These are phyloP conservation scores for Didymella lethalis DNA, from an alignment of 2,329 filamentous ascomycete species.

Conservation along the genomic window DNA sequence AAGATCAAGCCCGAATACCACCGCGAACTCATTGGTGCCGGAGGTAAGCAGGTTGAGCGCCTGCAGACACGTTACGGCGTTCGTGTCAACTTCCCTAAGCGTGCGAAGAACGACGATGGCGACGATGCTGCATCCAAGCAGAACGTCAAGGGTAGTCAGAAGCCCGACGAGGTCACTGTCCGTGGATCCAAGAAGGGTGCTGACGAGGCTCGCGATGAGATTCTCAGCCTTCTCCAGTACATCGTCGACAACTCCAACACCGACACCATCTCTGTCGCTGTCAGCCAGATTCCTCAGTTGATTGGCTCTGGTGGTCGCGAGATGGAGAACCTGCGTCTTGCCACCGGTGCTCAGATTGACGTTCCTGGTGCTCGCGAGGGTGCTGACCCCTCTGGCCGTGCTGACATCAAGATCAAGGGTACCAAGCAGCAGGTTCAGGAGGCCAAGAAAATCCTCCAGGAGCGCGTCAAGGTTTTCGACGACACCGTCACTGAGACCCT, in stretches of 20 bases:
- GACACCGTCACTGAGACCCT: slow-evolving; percentile 85
- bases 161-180: slow-evolving; percentile 85
- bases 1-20: slow-evolving; percentile 96
- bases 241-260: slow-evolving; percentile 85
- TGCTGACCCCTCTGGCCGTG: slow-evolving; percentile 68
- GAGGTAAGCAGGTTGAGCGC: slow-evolving; percentile 87
- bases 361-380: slow-evolving; percentile 82
- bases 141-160: slow-evolving; percentile 70
- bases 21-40: slow-evolving; percentile 88
- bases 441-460: slow-evolving; percentile 87
- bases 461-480: slow-evolving; percentile 87
- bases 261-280: slow-evolving; percentile 82
- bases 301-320: slow-evolving; percentile 90
- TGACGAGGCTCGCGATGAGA: slow-evolving; percentile 89
- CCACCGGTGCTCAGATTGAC: slow-evolving; percentile 88
- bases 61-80: slow-evolving; percentile 93
- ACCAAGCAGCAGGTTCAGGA: slow-evolving; percentile 90
- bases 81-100: slow-evolving; percentile 92
- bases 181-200: slow-evolving; percentile 93
- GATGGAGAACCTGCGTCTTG: slow-evolving; percentile 86
- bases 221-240: slow-evolving; percentile 87
- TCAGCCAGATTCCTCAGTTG: slow-evolving; percentile 90
- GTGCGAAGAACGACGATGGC: slow-evolving; percentile 72
- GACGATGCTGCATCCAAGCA: slow-evolving; percentile 70
- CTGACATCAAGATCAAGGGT: slow-evolving; percentile 91